These are phyloP conservation scores for Cytospora leucostoma DNA, from an alignment of 2,329 filamentous ascomycete genomes.

Conservation along the genomic window DNA sequence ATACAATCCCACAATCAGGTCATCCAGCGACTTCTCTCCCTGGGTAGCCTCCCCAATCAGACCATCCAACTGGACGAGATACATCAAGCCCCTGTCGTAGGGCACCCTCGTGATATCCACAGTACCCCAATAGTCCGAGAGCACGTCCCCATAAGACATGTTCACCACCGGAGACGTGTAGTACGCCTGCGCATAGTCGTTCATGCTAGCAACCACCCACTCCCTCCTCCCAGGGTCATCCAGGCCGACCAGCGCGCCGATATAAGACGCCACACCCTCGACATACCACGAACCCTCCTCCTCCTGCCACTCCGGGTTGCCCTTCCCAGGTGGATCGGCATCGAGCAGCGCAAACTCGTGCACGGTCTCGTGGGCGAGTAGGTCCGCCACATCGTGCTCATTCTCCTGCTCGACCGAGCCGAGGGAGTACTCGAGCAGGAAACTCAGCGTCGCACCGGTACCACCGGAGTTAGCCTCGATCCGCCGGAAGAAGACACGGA, in stretches of 20 bases:
- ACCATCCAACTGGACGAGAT: conserved; percentile 21
- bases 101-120: conserved; percentile 18
- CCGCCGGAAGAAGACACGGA: conserved; percentile 21
- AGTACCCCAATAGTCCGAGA: conserved; percentile 20
- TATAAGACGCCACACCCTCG: conserved; percentile 25
- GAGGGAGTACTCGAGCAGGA: conserved; percentile 24
- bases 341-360: conserved; percentile 26
- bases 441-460: conserved; percentile 12
- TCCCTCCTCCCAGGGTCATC: conserved; percentile 6
- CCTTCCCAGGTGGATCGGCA: neutral
- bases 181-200: conserved; percentile 25
- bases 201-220: conserved; percentile 21
- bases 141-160: conserved; percentile 16
- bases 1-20: conserved; percentile 25
- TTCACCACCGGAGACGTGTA: conserved; percentile 17
- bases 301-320: conserved; percentile 3
- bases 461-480: conserved; percentile 15
- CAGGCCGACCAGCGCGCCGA: conserved; percentile 22
- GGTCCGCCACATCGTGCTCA: conserved; percentile 13
- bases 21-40: conserved; percentile 21
- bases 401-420: conserved; percentile 3
- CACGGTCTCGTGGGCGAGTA: conserved; percentile 27
- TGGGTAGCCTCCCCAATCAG: conserved; percentile 8
- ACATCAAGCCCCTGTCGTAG: conserved; percentile 24
- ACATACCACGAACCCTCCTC: conserved; percentile 19